A percentile compares a stretch with the other conserved stretches of the same genome.
These are phyloP conservation scores for Zizania palustris DNA, from an alignment of 202 grass and related monocot genomes.

Conservation along the genomic window DNA sequence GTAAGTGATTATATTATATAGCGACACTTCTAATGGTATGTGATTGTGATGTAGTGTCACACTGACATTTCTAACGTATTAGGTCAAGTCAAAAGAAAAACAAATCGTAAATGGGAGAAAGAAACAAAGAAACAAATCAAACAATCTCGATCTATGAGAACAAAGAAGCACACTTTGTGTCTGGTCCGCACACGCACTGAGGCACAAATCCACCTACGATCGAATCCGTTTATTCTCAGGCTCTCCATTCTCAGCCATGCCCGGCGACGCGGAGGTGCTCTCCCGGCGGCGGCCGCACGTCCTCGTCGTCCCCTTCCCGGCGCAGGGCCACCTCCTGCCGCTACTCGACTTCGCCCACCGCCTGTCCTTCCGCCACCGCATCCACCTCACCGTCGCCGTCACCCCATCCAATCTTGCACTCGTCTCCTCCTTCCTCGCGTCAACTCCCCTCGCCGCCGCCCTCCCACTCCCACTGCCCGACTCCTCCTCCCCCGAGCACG, in stretches of 20 bases:
- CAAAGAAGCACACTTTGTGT: too few relatives aligned
- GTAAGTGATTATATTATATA: too few relatives aligned
- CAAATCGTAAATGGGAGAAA: too few relatives aligned
- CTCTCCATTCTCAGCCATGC: constrained; percentile 2
- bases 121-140: too few relatives aligned
- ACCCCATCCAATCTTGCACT: constrained; percentile 40
- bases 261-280: background rate
- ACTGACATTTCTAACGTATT: too few relatives aligned
- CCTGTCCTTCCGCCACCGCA: constrained; percentile 36
- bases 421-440: constrained; percentile 23
- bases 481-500: background rate
- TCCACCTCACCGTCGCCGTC: constrained; percentile 39
- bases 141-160: too few relatives aligned
- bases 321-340: constrained; percentile 40
- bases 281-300: constrained; percentile 1
- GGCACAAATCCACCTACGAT: too few relatives aligned
- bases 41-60: too few relatives aligned
- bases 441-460: constrained; percentile 28
- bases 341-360: constrained; percentile 46
- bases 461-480: background rate
- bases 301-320: constrained; percentile 41
- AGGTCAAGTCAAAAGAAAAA: too few relatives aligned
- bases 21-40: too few relatives aligned
- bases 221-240: too few relatives aligned
- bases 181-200: background rate